Evolutionary conservation across 2,329 filamentous ascomycete genomes (phyloP).

Genomic region (Microsporum canis): DNA sequence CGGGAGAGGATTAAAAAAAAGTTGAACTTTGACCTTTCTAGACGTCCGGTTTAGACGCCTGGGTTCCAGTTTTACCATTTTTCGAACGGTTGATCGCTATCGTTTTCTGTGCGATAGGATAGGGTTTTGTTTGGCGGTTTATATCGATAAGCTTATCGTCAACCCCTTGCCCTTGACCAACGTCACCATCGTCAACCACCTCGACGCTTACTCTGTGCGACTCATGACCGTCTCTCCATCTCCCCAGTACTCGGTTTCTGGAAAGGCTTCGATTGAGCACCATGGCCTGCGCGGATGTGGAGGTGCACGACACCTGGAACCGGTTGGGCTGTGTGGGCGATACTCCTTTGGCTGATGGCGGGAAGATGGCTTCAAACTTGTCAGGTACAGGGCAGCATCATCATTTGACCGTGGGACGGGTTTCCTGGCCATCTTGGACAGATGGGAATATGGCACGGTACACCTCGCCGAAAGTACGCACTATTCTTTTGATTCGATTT

Average conservation of each 20-base stretch:
- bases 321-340: background rate
- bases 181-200: background rate
- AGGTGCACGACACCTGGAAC: background rate
- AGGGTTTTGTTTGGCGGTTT: background rate
- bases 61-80: background rate
- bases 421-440: background rate
- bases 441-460: background rate
- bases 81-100: background rate
- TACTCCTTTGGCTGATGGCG: background rate
- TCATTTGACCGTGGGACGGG: background rate
- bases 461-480: constrained; percentile 1
- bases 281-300: constrained; percentile 1
- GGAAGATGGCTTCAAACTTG: background rate
- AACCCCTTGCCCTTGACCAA: background rate
- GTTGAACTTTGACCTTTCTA: background rate
- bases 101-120: background rate
- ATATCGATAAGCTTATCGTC: background rate
- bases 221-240: constrained; percentile 2
- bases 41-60: background rate
- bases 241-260: background rate
- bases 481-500: background rate
- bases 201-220: background rate
- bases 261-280: background rate
- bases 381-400: background rate
- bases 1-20: background rate